Base-by-base conservation (phyloP, 1,284 basidiomycete genomes). In the Amylostereum chailletii region DNA sequence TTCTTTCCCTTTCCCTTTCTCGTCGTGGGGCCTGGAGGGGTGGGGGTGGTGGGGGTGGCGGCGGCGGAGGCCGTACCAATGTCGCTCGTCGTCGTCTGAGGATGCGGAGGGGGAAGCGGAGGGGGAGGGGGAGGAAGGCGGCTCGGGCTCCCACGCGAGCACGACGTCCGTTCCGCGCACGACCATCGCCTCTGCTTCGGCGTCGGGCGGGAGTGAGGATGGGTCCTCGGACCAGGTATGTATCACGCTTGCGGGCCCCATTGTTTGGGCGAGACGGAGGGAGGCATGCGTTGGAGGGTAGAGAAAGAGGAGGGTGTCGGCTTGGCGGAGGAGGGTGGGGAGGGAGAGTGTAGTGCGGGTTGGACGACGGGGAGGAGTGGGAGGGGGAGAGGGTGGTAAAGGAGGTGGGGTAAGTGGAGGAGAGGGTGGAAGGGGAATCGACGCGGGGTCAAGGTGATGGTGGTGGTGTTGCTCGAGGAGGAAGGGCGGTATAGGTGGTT, bases 211-310 rank as follows among this genome's bases (percentile, higher is more conserved):
- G 43, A 78, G 62, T 33, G 66, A 59, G 0, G 58, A 37, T 0
- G 62, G 56, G 43, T 65, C 58, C 54, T 76, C 70, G 19, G 70
- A 76, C 82, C 83, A 86, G 11, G 83, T 86, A 58, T 71, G 67
- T 56, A 76, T 63, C 31, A 64, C 72, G 56, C 77, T 79, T 49
- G 85, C 77, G 1, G 83, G 83, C 10, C 87, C 88, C 72, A 90
- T 79, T 45, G 85, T 83, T 29, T 71, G 67, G 2, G 72, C 66
- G n/a, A 88, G 65, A 6, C 57, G 63, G 19, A 88, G 66, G 0
- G 56, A 59, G 37, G 75, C 69, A 42, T 73, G 65, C 2, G 66
- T 59, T 2, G 77, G 75, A 11, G 78, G 76, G 59, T 69, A 77
- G 27, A 53, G 55, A 8, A 56, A 51, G 39, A 69, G 66, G 19